Percentiles rank a stretch among this genome's conserved stretches.
Conservation (phyloP, 257 asterid species). For the Solanum paucissectum region DNA sequence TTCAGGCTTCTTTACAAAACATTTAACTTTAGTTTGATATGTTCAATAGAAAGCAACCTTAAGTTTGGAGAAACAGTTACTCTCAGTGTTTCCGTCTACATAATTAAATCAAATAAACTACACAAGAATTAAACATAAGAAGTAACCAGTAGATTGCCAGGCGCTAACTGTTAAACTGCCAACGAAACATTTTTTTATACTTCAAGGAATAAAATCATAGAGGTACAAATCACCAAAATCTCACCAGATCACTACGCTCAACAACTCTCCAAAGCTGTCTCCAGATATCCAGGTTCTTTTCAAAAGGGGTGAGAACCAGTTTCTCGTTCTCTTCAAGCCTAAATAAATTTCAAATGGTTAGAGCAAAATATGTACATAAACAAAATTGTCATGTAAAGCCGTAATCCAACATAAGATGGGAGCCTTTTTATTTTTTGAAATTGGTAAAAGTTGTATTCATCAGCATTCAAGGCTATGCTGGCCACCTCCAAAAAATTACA, state of each 20-base stretch:
- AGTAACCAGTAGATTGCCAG: neutral
- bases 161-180: neutral
- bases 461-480: neutral
- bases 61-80: neutral
- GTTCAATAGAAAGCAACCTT: neutral
- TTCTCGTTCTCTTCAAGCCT: conserved; percentile 96
- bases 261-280: conserved; percentile 99
- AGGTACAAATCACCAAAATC: neutral
- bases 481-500: neutral
- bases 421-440: neutral
- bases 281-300: conserved; percentile 97
- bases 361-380: neutral
- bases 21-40: neutral
- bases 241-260: conserved; percentile 98
- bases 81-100: neutral
- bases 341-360: conserved; percentile 11
- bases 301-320: conserved; percentile 94
- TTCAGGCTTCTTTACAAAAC: neutral
- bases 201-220: neutral
- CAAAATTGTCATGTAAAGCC: neutral
- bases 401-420: neutral
- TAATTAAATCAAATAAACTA: neutral
- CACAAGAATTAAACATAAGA: neutral
- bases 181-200: neutral
- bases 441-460: neutral